These are phyloP conservation scores for Halenospora varia DNA, from an alignment of 495 filamentous ascomycete species.

Conservation along the genomic window DNA sequence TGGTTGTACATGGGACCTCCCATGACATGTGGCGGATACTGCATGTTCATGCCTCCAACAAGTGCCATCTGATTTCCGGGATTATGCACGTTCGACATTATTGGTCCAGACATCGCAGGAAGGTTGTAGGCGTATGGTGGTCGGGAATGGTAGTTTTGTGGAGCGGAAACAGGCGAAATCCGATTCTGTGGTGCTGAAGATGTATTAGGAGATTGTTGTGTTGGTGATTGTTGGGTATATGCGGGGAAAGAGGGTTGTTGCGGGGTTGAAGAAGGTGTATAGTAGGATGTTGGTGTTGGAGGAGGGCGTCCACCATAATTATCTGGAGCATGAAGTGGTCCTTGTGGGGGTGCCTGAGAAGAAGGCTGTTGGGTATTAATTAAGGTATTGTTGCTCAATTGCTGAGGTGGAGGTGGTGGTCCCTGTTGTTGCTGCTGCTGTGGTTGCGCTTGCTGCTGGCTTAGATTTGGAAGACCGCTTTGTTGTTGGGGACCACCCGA, in stretches of 20 bases:
- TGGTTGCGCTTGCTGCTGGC: conserved; percentile 15
- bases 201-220: conserved; percentile 56
- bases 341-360: conserved; percentile 55
- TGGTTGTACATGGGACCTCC: conserved; percentile 27
- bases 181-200: conserved; percentile 48
- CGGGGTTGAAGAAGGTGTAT: conserved; percentile 58
- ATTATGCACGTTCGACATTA: conserved; percentile 69
- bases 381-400: conserved; percentile 14
- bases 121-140: conserved; percentile 54
- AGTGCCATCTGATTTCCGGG: conserved; percentile 67
- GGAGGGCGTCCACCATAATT: conserved; percentile 56
- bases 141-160: conserved; percentile 38
- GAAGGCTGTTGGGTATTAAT: conserved; percentile 24
- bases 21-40: conserved; percentile 32
- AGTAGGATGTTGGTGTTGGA: conserved; percentile 55
- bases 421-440: conserved; percentile 20
- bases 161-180: conserved; percentile 49
- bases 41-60: conserved; percentile 57
- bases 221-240: conserved; percentile 52
- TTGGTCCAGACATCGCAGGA: conserved; percentile 60
- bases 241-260: conserved; percentile 55
- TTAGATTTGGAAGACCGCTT: conserved; percentile 19
- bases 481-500: conserved; percentile 19
- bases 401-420: conserved; percentile 16
- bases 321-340: conserved; percentile 58